Conservation (phyloP, 768 basidiomycete species). For the Chalciporus sphaerocephalus region DNA sequence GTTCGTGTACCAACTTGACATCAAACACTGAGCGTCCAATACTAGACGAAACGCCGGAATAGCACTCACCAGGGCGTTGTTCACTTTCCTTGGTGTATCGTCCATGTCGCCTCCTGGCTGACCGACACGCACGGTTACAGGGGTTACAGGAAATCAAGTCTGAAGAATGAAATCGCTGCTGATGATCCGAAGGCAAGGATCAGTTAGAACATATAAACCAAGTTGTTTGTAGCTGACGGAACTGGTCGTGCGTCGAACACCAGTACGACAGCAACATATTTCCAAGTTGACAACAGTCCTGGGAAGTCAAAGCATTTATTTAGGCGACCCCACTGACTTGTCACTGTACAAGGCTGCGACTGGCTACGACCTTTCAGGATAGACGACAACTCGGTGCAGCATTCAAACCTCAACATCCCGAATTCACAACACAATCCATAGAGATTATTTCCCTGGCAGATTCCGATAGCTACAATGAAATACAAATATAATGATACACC, state of each 20-base stretch:
- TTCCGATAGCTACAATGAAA: not conserved
- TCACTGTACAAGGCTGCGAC: too few relatives aligned
- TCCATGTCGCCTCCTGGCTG: constrained; percentile 1
- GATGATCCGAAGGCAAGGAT: not conserved
- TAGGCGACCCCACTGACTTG: too few relatives aligned
- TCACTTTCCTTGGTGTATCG: not conserved
- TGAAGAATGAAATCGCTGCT: not conserved
- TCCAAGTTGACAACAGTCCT: constrained; percentile 5
- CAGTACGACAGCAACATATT: constrained; percentile 1
- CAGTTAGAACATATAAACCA: not conserved
- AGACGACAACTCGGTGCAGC: too few relatives aligned
- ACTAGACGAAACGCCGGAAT: not conserved
- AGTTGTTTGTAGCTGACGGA: not conserved
- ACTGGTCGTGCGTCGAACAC: not conserved
- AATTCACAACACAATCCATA: not conserved
- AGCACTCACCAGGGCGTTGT: constrained; percentile 12
- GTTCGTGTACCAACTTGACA: constrained; percentile 35
- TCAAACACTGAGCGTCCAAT: not conserved
- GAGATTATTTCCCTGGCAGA: not conserved
- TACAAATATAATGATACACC: constrained; percentile 23
- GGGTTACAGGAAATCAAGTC: not conserved
- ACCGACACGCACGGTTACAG: not conserved
- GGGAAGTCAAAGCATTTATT: too few relatives aligned
- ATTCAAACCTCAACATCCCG: too few relatives aligned
- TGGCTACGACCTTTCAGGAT: too few relatives aligned